Conservation (phyloP, 2,329 filamentous ascomycete species). For the Claviceps maximensis region DNA sequence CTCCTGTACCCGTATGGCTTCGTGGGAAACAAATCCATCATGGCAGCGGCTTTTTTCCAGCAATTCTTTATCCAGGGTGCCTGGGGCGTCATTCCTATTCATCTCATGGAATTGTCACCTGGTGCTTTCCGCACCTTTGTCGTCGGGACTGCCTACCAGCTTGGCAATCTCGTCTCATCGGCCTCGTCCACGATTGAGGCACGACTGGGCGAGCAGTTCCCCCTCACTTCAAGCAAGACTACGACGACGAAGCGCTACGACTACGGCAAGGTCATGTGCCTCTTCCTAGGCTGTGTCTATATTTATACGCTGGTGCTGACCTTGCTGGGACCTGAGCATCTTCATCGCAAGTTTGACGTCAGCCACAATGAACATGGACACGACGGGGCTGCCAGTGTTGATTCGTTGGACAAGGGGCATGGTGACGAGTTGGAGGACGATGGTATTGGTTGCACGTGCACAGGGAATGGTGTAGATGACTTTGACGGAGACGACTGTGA, state of each 20-base stretch:
- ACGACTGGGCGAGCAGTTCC: constrained; percentile 61
- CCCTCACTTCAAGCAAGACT: constrained; percentile 44
- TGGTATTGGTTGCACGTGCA: neutral
- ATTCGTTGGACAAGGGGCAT: constrained; percentile 14
- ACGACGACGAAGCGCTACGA: constrained; percentile 43
- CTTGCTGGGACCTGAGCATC: constrained; percentile 45
- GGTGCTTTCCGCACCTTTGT: constrained; percentile 62
- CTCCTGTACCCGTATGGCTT: constrained; percentile 78
- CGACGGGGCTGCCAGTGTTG: constrained; percentile 31
- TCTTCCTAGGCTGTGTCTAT: constrained; percentile 82
- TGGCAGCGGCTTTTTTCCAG: constrained; percentile 73
- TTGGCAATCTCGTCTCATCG: constrained; percentile 60
- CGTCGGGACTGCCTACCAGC: constrained; percentile 61
- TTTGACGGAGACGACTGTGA: too few relatives aligned
- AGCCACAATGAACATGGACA: constrained; percentile 33
- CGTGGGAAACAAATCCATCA: constrained; percentile 45
- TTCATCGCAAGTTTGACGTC: constrained; percentile 37
- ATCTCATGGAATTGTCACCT: constrained; percentile 64
- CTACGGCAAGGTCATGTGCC: constrained; percentile 76
- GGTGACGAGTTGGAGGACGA: neutral
- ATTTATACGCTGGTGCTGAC: constrained; percentile 48
- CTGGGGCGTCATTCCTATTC: constrained; percentile 65
- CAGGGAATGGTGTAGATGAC: neutral
- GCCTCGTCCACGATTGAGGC: constrained; percentile 65
- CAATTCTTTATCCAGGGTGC: constrained; percentile 69